Base-by-base conservation (phyloP, 192 early-diverging fungal species). In the Coemansia javaensis region DNA sequence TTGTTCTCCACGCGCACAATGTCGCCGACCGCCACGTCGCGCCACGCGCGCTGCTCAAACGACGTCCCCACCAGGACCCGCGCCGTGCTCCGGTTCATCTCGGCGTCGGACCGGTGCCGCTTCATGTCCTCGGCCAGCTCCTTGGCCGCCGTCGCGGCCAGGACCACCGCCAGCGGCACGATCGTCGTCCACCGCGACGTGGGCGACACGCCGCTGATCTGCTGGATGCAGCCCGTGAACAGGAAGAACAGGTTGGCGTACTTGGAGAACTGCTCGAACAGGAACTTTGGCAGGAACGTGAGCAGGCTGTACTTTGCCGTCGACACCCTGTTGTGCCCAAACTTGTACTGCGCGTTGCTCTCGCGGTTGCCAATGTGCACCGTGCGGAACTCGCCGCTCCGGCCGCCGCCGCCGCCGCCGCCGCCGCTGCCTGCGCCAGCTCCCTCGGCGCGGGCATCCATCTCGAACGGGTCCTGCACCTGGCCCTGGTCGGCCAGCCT, bases 181-280 rank as follows among this genome's bases (percentile, higher is more conserved):
- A 93, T 71, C 5, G 94, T 96, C 6, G 90, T 93, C 59, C 75
- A 90, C 63, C 81, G 73, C 33, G 93, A 93, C 4, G 91, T 91
- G 3, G 97, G 97, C 24, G 97, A 95, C 14, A 99, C 82, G 38
- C 86, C 88, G 14, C 77, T 82, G 52, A 99, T 97, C 86, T 97
- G 92, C 93, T 96, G 93, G 40, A 98, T 95, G 37, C 81, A 83
- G 9, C 90, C 92, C 13, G 91, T 98, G 66, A 99, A 95, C 69
- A 99, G 71, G 80, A 99, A 99, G 61, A 98, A 99, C 59, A 98
- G 68, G 76, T 99, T 99, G 46, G 97, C 97, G 75, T 97, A 98
- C 75, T 94, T 94, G 36, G 87, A 89, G 54, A 99, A 99, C 79
- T 99, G 93, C 72, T 97, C 95, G 45, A 85, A 86, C 37, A 99